Conservation (phyloP, 208 protist species). For the Porcisia hertigi region DNA sequence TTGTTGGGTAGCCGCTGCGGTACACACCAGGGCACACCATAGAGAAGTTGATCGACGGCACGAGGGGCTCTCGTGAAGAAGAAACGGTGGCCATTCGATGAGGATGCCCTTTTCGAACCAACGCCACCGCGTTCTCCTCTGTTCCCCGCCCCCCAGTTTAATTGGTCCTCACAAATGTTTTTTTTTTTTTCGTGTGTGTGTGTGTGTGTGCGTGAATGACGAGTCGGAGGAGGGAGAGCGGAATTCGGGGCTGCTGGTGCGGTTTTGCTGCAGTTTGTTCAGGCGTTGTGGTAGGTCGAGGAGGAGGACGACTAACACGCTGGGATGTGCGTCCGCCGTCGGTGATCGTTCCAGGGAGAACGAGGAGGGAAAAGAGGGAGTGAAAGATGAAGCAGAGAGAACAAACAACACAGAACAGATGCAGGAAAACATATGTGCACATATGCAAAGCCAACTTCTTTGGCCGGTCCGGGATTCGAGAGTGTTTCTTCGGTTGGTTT, state of each 20-base stretch:
- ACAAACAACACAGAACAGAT: neutral
- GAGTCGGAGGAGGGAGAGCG: neutral
- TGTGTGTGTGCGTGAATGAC: neutral
- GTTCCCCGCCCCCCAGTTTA: too few relatives aligned
- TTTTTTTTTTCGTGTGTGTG: neutral
- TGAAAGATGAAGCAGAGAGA: neutral
- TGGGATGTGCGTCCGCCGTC: neutral
- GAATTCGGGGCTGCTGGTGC: neutral
- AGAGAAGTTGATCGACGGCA: constrained; percentile 94
- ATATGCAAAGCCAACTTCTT: neutral
- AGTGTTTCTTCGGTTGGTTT: neutral
- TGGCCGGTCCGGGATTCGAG: neutral
- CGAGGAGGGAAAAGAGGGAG: neutral
- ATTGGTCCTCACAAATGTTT: too few relatives aligned
- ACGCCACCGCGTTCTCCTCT: neutral
- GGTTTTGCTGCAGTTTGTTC: neutral
- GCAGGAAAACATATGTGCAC: neutral
- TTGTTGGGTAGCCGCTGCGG: constrained; percentile 95
- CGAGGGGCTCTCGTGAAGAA: constrained; percentile 60
- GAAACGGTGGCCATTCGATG: constrained; percentile 27
- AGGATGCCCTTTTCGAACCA: neutral
- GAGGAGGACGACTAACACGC: neutral
- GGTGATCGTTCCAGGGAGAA: neutral
- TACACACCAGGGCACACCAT: constrained; percentile 97
- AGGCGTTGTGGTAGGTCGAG: neutral